Evolutionary conservation across 2,329 filamentous ascomycete genomes (phyloP), one percentile per base, ranked within the genome.

Genomic region (Amauroascus verrucosus): DNA sequence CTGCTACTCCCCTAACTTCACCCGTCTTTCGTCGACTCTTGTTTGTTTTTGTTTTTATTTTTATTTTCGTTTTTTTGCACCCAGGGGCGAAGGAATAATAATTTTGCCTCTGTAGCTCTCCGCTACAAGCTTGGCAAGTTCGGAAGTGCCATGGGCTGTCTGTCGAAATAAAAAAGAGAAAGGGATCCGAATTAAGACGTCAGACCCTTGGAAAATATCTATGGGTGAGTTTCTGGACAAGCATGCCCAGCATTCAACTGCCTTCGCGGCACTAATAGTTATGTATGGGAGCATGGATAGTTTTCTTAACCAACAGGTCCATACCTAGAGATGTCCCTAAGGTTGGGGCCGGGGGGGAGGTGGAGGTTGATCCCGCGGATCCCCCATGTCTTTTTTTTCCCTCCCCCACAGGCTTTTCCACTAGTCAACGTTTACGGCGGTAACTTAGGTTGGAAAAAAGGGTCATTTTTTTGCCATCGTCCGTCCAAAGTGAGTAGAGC

Each of bases 291-390:
- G 18, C 13, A 24, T 37, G 7, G 6, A 35, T 13, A 14, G 6
- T 24, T 5, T 38, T 16, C 18, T 38, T 6, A 13, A 13, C 14
- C 4, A 35, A 35, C 32, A 6, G 6, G 6, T 32, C 28, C 28
- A 11, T 14, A 35, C 33, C 37, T 40, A n/a, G 14, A 13, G 41
- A 45, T 30, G 26, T 18, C 43, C n/a, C 18, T 41, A 22, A 45
- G 16, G 41, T 45, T 45, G 41, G 41, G 38, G 30, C 50, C 41
- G 35, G 50, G 50, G n/a, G n/a, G n/a, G n/a, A n/a, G n/a, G n/a
- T n/a, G n/a, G n/a, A n/a, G n/a, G 50, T 52, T 46, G 41, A 46
- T 52, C 50, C 48, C 50, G 50, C 40, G 33, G 50, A 52, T 52
- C 50, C 40, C 41, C 50, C 50, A 35, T 45, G 9, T 9, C n/a